phyloP scores from a whole-genome alignment of 2,329 filamentous ascomycete genomes.

The Chrysoporthe austroafricana region DNA sequence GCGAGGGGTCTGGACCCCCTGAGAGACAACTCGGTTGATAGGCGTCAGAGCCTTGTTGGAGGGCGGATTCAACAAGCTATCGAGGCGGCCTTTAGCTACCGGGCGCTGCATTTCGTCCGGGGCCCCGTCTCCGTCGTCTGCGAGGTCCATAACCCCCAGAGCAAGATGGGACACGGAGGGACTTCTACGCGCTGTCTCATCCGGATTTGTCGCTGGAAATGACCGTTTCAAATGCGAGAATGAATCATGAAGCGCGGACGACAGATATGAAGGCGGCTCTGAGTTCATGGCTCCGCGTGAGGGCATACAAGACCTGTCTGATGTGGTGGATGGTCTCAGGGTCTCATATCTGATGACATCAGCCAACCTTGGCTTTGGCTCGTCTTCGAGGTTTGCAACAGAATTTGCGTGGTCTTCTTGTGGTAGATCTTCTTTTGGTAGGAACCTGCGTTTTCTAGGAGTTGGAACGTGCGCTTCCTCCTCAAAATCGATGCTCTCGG shows the following conservation, averaged over 20 bases:
- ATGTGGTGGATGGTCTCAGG: not conserved
- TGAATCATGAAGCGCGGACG: not conserved
- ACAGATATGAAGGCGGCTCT: not conserved
- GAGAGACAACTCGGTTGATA: conserved; percentile 4
- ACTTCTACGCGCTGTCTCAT: not conserved
- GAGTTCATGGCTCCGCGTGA: not conserved
- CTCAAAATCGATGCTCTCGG: conserved; percentile 66
- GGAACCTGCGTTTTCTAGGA: conserved; percentile 41
- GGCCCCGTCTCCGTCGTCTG: conserved; percentile 22
- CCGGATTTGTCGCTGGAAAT: not conserved
- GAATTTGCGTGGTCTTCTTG: not conserved
- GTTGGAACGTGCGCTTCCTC: conserved; percentile 50
- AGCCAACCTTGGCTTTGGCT: not conserved
- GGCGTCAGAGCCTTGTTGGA: conserved; percentile 3
- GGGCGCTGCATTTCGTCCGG: conserved; percentile 10
- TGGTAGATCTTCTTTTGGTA: conserved; percentile 1
- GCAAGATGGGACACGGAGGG: conserved; percentile 4
- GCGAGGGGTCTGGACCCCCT: conserved; percentile 1
- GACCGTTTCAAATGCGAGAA: conserved; percentile 21
- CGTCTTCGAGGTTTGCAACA: not conserved
- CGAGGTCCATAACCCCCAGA: conserved; percentile 22
- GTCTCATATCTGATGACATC: not conserved
- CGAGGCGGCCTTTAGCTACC: conserved; percentile 18
- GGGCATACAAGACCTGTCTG: not conserved
- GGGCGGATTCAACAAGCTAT: conserved; percentile 21